phyloP scores from a whole-genome alignment of 805 yeast genomes.

The Danielia oregonensis region DNA sequence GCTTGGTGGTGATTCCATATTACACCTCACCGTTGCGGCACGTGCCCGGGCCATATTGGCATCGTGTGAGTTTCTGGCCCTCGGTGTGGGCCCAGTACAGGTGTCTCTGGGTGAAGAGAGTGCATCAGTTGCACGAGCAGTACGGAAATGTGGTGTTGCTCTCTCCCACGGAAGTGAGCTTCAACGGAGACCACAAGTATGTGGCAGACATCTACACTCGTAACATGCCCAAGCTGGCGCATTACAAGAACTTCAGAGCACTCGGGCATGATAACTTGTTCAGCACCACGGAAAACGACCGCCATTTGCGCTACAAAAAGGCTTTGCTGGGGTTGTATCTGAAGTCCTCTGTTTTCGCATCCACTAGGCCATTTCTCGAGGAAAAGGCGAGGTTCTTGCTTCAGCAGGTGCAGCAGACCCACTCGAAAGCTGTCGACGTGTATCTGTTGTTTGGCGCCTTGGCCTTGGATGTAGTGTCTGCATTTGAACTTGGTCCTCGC shows the following conservation, averaged over 20 bases:
- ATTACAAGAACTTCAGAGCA: background rate
- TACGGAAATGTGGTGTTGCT: slow-evolving; percentile 1
- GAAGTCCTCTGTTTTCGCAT: background rate
- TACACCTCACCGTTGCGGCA: background rate
- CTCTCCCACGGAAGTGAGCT: background rate
- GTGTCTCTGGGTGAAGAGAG: background rate
- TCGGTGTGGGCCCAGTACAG: background rate
- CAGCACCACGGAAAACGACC: background rate
- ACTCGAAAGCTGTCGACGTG: slow-evolving; percentile 11
- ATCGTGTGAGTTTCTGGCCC: background rate
- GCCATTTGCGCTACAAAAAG: background rate
- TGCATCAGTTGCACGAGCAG: background rate
- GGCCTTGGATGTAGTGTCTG: slow-evolving; percentile 64
- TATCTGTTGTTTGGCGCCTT: slow-evolving; percentile 45
- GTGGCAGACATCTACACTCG: background rate
- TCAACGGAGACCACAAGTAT: background rate
- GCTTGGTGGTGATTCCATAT: background rate
- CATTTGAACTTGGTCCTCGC: slow-evolving; percentile 50
- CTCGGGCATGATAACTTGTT: background rate
- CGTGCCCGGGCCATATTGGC: slow-evolving; percentile 1
- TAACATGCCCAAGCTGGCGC: slow-evolving; percentile 2
- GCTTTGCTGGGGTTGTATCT: background rate
- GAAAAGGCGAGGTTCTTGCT: background rate
- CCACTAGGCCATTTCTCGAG: background rate
- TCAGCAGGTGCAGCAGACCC: slow-evolving; percentile 3